phyloP scores from a whole-genome alignment of 78 protist species.

The Salpingoeca rosetta region DNA sequence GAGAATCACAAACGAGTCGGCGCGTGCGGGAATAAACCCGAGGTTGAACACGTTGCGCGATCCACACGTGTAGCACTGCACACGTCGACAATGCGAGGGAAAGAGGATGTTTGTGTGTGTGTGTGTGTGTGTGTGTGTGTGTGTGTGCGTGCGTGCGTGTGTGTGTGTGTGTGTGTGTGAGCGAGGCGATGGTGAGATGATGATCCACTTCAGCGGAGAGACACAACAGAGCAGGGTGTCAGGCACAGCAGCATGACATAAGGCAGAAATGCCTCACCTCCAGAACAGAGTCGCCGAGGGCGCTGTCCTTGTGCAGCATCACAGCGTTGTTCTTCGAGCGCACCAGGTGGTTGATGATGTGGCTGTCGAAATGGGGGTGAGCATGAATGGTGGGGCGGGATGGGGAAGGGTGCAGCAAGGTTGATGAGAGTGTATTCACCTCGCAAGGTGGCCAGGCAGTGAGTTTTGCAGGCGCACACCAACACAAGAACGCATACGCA shows the following conservation, averaged over 20 bases:
- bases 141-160: no score
- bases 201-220: constrained; percentile 64
- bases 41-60: constrained; percentile 82
- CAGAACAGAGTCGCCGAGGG: constrained; percentile 53
- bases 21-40: constrained; percentile 92
- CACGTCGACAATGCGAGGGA: no score
- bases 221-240: constrained; percentile 15
- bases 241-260: neutral
- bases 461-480: no score
- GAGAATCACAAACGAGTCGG: constrained; percentile 88
- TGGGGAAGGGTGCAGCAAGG: neutral
- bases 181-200: constrained; percentile 42
- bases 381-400: neutral
- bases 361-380: constrained; percentile 32
- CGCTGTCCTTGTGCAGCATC: constrained; percentile 55
- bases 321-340: constrained; percentile 85
- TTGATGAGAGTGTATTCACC: neutral
- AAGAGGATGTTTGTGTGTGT: no score
- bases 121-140: no score
- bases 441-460: no score
- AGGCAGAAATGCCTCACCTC: neutral
- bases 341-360: constrained; percentile 88
- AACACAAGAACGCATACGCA: no score
- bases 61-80: constrained; percentile 95
- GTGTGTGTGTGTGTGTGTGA: neutral